Percentiles rank a stretch among this genome's conserved stretches.
Conservation (phyloP, 257 asterid genomes). For the Solanum chiquidenum region DNA sequence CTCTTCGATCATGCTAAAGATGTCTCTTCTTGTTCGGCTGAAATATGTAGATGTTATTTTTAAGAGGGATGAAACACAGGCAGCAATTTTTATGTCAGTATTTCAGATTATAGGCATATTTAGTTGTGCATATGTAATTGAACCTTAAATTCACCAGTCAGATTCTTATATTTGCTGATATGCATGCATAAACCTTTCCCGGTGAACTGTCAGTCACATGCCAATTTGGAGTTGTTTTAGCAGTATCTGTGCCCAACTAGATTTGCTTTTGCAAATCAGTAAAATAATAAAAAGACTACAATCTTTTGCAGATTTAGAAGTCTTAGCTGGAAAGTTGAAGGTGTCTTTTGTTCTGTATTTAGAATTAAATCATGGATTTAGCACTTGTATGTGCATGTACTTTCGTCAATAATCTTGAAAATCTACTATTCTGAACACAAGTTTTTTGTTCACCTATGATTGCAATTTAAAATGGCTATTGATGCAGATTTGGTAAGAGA, state of each 20-base stretch:
- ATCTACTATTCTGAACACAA: neutral
- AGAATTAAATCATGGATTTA: neutral
- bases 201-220: neutral
- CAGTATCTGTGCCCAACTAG: neutral
- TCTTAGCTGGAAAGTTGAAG: neutral
- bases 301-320: neutral
- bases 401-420: neutral
- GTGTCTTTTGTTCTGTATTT: neutral
- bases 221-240: neutral
- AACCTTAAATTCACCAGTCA: neutral
- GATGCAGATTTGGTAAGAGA: constrained; percentile 62
- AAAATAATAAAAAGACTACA: neutral
- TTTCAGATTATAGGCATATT: neutral
- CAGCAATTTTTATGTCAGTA: neutral
- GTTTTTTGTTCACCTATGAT: neutral
- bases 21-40: neutral
- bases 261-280: neutral
- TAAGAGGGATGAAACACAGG: neutral
- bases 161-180: neutral
- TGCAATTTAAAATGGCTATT: neutral
- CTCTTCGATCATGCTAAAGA: neutral
- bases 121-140: neutral
- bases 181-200: neutral
- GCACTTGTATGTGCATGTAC: neutral
- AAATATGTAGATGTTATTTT: neutral